Evolutionary conservation across 2,329 filamentous ascomycete species (phyloP).

Genomic region (Exophiala viscosa): DNA sequence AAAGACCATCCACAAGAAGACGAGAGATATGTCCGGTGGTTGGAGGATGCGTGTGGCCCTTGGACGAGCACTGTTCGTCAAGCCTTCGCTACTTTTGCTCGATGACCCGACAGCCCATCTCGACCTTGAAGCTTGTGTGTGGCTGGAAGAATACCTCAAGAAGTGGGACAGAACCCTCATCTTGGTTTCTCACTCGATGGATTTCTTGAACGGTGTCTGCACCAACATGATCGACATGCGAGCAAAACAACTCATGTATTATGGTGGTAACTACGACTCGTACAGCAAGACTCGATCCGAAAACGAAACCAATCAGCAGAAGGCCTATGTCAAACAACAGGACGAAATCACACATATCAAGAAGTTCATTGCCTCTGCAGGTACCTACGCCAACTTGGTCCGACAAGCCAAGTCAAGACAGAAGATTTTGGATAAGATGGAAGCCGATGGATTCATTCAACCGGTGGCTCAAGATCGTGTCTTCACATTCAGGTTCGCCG

Average conservation of each 20-base stretch:
- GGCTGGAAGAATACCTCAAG: slow-evolving; percentile 99
- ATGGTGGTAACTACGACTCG: slow-evolving; percentile 99
- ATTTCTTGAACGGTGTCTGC: slow-evolving; percentile 99
- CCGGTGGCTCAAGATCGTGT: slow-evolving; percentile 78
- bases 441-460: slow-evolving; percentile 97
- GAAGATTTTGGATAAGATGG: slow-evolving; percentile 99
- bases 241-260: slow-evolving; percentile 82
- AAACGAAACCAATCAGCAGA: slow-evolving; percentile 97
- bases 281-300: slow-evolving; percentile 92
- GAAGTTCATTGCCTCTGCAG: slow-evolving; percentile 98
- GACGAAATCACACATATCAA: slow-evolving; percentile 99
- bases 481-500: slow-evolving; percentile 97
- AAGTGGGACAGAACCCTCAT: slow-evolving; percentile 98
- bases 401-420: slow-evolving; percentile 97
- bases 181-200: slow-evolving; percentile 94
- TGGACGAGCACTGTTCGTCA: slow-evolving; percentile 96
- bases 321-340: slow-evolving; percentile 98
- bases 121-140: slow-evolving; percentile 98
- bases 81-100: slow-evolving; percentile 89
- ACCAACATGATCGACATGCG: slow-evolving; percentile 99
- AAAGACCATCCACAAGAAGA: slow-evolving; percentile 96
- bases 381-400: slow-evolving; percentile 99
- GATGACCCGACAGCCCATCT: slow-evolving; percentile 99
- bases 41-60: slow-evolving; percentile 99
- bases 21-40: slow-evolving; percentile 99